These are phyloP conservation scores for Kuraishia ogatae DNA, from an alignment of 805 yeast genomes.

Conservation along the genomic window DNA sequence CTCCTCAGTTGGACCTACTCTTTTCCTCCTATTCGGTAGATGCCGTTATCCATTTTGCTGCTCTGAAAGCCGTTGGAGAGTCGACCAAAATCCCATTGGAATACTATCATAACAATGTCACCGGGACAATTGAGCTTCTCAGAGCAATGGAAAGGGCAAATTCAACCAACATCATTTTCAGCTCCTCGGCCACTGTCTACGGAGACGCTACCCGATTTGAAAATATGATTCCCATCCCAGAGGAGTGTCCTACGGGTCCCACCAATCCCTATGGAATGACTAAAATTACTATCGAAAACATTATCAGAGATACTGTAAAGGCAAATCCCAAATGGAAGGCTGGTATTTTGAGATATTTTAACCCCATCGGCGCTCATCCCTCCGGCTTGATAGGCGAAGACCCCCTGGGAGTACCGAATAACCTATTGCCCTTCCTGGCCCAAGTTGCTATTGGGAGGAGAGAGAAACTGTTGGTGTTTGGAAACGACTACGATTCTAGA, in stretches of 20 bases:
- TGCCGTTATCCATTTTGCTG: constrained; percentile 74
- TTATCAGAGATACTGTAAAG: constrained; percentile 43
- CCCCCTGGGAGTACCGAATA: constrained; percentile 71
- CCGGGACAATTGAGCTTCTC: constrained; percentile 54
- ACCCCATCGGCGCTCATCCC: constrained; percentile 84
- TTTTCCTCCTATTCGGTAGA: constrained; percentile 40
- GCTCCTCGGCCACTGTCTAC: constrained; percentile 77
- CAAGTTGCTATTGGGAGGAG: constrained; percentile 72
- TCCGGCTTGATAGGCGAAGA: constrained; percentile 77
- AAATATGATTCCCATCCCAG: constrained; percentile 73
- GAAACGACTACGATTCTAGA: constrained; percentile 58
- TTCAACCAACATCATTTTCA: constrained; percentile 56
- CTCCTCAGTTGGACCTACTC: constrained; percentile 30
- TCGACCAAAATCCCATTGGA: constrained; percentile 57
- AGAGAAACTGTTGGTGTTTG: constrained; percentile 59
- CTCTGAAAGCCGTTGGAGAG: constrained; percentile 79
- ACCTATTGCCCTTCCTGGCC: constrained; percentile 65
- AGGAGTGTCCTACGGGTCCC: constrained; percentile 65
- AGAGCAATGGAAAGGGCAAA: constrained; percentile 36
- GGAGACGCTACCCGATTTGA: constrained; percentile 72
- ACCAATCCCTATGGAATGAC: constrained; percentile 75
- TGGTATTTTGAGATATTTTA: constrained; percentile 70
- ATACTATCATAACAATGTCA: constrained; percentile 62
- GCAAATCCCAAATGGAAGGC: constrained; percentile 38
- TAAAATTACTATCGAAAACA: constrained; percentile 55